Percentiles rank a stretch among this genome's conserved stretches.
Conservation (phyloP, 192 early-diverging fungal genomes). For the Backusella liffmaniae region DNA sequence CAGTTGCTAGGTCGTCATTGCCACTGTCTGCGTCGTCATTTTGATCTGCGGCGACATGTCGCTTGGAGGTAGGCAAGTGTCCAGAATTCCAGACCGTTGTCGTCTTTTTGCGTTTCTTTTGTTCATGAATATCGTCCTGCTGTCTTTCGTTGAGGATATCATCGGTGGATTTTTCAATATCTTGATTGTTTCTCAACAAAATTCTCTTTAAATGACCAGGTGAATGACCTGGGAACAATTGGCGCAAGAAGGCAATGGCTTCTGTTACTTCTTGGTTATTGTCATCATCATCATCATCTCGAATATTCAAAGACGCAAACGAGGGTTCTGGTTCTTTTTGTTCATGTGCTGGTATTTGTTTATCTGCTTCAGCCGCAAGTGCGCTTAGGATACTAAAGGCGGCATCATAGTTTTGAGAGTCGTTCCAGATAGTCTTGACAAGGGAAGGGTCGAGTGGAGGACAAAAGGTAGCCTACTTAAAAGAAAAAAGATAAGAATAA, state of each 20-base stretch:
- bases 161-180: slow-evolving; percentile 20
- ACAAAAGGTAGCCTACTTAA: slow-evolving; percentile 17
- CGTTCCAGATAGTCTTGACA: slow-evolving; percentile 29
- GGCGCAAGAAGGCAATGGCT: slow-evolving; percentile 13
- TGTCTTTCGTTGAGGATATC: slow-evolving; percentile 10
- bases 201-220: not conserved
- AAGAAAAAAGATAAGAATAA: not conserved
- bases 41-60: not conserved
- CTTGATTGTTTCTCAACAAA: not conserved
- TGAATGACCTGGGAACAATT: slow-evolving; percentile 18
- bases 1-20: slow-evolving; percentile 1
- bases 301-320: not conserved
- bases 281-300: not conserved
- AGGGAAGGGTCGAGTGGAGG: slow-evolving; percentile 28
- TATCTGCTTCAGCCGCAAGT: slow-evolving; percentile 23
- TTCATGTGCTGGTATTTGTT: not conserved
- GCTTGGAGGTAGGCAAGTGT: slow-evolving; percentile 2
- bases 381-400: slow-evolving; percentile 11
- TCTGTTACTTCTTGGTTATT: not conserved
- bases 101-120: slow-evolving; percentile 21
- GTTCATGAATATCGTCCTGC: not conserved
- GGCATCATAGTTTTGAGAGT: slow-evolving; percentile 18
- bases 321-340: not conserved
- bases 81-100: slow-evolving; percentile 15
- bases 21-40: not conserved